Conservation (phyloP, 73 alveolate genomes). For the Breviolum minutum region DNA sequence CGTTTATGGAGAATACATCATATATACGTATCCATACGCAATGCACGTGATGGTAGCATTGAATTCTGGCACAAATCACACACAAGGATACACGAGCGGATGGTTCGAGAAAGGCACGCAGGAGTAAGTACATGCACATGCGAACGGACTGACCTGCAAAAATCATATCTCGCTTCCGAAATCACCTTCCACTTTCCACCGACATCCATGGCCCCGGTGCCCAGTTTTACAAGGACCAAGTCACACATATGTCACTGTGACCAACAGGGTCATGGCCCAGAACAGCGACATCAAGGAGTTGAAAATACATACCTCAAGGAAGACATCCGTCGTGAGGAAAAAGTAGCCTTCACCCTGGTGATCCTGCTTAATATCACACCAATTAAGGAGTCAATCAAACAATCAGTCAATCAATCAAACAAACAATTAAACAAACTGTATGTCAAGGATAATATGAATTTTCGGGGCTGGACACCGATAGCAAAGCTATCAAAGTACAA, state of each 20-base stretch:
- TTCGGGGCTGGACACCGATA: too few relatives aligned
- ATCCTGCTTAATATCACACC: not conserved
- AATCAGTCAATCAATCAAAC: not conserved
- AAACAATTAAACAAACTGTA: not conserved
- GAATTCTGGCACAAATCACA: too few relatives aligned
- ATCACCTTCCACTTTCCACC: not conserved
- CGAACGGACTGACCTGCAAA: not conserved
- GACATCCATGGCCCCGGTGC: not conserved
- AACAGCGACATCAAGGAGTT: constrained; percentile 71
- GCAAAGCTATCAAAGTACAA: too few relatives aligned
- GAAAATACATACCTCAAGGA: constrained; percentile 56
- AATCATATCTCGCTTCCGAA: not conserved
- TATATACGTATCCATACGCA: too few relatives aligned
- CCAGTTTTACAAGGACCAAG: not conserved
- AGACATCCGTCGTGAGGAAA: not conserved
- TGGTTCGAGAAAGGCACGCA: too few relatives aligned
- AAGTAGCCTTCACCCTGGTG: not conserved
- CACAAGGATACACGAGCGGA: too few relatives aligned
- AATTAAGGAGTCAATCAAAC: too few relatives aligned
- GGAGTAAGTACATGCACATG: not conserved
- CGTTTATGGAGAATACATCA: too few relatives aligned
- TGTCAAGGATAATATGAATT: too few relatives aligned
- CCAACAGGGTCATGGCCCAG: constrained; percentile 64
- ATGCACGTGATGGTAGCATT: too few relatives aligned
- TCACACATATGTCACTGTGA: constrained; percentile 62